phyloP scores from a whole-genome alignment of 345 rosid species.

The Salix dunnii region DNA sequence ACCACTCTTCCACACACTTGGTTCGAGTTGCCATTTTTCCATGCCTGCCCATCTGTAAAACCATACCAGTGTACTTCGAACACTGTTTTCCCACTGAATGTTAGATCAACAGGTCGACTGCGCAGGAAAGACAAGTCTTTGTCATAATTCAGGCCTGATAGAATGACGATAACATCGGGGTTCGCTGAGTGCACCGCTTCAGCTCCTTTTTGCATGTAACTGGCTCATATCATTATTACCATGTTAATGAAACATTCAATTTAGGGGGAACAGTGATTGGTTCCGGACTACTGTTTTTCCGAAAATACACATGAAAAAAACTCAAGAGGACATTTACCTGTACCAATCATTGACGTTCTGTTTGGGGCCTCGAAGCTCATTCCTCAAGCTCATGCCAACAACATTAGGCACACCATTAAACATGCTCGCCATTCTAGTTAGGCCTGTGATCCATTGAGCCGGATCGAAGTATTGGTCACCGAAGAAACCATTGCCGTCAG shows the following conservation, averaged over 20 bases:
- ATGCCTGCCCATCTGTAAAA: slow-evolving; percentile 64
- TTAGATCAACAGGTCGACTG: slow-evolving; percentile 40
- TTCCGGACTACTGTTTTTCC: neutral
- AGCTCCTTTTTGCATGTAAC: slow-evolving; percentile 85
- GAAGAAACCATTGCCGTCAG: slow-evolving; percentile 91
- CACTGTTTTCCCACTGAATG: slow-evolving; percentile 61
- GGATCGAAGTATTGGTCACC: slow-evolving; percentile 83
- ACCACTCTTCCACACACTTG: slow-evolving; percentile 66
- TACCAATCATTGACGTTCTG: slow-evolving; percentile 86
- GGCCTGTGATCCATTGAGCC: slow-evolving; percentile 60
- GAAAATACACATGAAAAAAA: neutral
- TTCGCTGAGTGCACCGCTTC: slow-evolving; percentile 86
- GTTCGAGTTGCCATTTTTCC: slow-evolving; percentile 68
- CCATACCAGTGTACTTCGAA: slow-evolving; percentile 87
- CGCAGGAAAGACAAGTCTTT: slow-evolving; percentile 59
- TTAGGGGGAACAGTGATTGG: neutral
- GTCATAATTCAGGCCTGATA: slow-evolving; percentile 81
- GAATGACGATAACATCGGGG: slow-evolving; percentile 80
- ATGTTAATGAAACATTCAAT: neutral
- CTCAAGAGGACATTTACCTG: slow-evolving; percentile 41
- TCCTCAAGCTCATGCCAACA: slow-evolving; percentile 90
- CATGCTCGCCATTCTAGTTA: slow-evolving; percentile 62
- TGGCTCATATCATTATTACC: slow-evolving; percentile 2
- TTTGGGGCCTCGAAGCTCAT: slow-evolving; percentile 81
- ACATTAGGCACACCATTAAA: slow-evolving; percentile 62